Evolutionary conservation across 306 rosid species (phyloP).

Genomic region (Sophora flavescens): DNA sequence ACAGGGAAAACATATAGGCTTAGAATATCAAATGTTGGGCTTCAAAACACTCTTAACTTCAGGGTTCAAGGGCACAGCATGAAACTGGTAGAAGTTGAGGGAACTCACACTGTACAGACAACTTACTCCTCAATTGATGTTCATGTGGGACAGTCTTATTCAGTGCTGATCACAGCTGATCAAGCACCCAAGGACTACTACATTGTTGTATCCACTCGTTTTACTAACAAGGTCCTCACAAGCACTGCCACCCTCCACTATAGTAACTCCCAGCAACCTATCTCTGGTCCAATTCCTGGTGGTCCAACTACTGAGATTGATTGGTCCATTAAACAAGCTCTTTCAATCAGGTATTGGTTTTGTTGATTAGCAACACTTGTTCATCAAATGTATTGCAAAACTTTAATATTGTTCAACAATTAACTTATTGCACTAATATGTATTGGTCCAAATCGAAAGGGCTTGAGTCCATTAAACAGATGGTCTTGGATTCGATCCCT

Average conservation of each 20-base stretch:
- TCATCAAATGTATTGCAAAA: not conserved
- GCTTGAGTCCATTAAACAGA: too few relatives aligned
- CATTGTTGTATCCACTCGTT: conserved; percentile 76
- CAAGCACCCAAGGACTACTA: conserved; percentile 78
- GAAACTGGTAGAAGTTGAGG: conserved; percentile 92
- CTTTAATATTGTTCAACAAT: not conserved
- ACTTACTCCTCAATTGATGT: conserved; percentile 78
- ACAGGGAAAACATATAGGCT: conserved; percentile 93
- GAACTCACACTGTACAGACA: conserved; percentile 90
- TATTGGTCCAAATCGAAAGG: too few relatives aligned
- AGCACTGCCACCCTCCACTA: conserved; percentile 78
- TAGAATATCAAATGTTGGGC: conserved; percentile 90
- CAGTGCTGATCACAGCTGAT: conserved; percentile 87
- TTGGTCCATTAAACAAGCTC: conserved; percentile 89
- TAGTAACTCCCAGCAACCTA: conserved; percentile 63
- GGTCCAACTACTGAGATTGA: conserved; percentile 75
- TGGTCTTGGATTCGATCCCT: too few relatives aligned
- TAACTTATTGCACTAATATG: not conserved
- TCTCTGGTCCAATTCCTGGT: conserved; percentile 68
- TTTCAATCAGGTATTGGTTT: conserved; percentile 64
- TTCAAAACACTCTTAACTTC: conserved; percentile 79
- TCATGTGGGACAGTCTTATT: conserved; percentile 92
- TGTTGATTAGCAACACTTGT: too few relatives aligned
- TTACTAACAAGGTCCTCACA: conserved; percentile 58
- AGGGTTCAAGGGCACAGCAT: conserved; percentile 79